Base-by-base conservation (phyloP, 805 yeast species). In the Wickerhamiella nectarea region DNA sequence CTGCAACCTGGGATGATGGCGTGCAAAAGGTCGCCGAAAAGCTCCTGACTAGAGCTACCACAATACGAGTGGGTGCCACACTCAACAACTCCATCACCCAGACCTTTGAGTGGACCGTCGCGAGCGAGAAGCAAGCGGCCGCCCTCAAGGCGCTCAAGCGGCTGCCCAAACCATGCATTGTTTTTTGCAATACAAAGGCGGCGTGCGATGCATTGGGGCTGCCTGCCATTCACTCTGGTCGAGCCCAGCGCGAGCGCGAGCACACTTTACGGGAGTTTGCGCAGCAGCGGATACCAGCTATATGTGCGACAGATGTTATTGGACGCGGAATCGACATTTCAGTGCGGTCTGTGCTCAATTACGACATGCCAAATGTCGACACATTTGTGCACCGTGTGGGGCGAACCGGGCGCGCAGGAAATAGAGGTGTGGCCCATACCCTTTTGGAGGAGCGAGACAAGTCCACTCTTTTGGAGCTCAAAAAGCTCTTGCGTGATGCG, bases 261-360 rank as follows among this genome's bases (percentile, higher is more conserved):
- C 62, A 62, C n/a, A 81, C 94, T 0, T 68, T 89, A 14, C 31
- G 15, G 15, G 14, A 12, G 3, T 28, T 28, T 28, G 31, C 31
- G 7, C 6, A n/a, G 31, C 14, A 12, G 7, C 8, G n/a, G 3
- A 3, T 28, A 3, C 14, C 31, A 12, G 62, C 65, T 8, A 77
- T 89, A 14, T 12, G 15, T 7, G 97, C 96, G 3, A 91, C 97
- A 0, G 95, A 89, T 59, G 85, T 89, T 19, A 96, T 96, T 0
- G 94, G 95, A 2, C 74, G 98, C 64, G 98, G 98, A 58, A 74
- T 89, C 36, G 97, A 91, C 60, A 77, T 89, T n/a, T 79, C 85
- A 1, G 94, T 89, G 6, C 75, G 91, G 0, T 59, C 87, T 28
- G 97, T 89, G 8, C 60, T 91, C 17, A 91, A 89, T 59, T 87